Conservation (phyloP, 1,284 basidiomycete species). For the Amylostereum areolatum region DNA sequence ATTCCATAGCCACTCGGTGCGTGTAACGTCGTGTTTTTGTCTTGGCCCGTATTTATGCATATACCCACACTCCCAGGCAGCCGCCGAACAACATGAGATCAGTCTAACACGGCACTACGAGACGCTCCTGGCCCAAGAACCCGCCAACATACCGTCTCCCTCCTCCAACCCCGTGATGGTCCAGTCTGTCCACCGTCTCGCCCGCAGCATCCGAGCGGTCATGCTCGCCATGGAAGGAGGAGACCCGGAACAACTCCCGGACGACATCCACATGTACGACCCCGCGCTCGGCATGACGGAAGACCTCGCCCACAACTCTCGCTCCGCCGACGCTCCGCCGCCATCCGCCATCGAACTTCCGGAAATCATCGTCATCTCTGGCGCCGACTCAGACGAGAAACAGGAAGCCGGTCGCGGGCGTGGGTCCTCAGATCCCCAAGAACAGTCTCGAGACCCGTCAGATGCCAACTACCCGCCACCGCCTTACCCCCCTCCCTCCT, state of each 20-base stretch:
- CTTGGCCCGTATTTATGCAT: constrained; percentile 10
- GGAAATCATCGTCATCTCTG: not conserved
- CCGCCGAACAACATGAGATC: constrained; percentile 89
- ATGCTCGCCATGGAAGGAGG: constrained; percentile 71
- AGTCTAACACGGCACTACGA: constrained; percentile 92
- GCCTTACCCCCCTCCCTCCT: not conserved
- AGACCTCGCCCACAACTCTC: not conserved
- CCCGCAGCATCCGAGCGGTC: constrained; percentile 66
- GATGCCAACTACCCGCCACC: not conserved
- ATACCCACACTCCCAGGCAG: constrained; percentile 45
- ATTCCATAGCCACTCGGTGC: constrained; percentile 87
- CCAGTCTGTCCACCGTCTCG: constrained; percentile 62
- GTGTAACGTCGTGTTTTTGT: constrained; percentile 26
- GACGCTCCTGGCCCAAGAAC: constrained; percentile 72
- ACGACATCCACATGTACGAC: constrained; percentile 6
- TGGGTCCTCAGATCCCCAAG: too few relatives aligned
- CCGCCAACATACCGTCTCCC: constrained; percentile 56
- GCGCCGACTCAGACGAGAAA: not conserved
- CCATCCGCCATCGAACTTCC: not conserved
- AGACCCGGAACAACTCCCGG: constrained; percentile 26
- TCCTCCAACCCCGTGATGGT: constrained; percentile 48
- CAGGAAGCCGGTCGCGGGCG: not conserved
- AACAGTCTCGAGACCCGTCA: too few relatives aligned
- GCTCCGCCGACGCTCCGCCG: not conserved
- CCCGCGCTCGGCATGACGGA: not conserved